A percentile compares a stretch with the other conserved stretches of the same genome.
phyloP scores from a whole-genome alignment of 495 filamentous ascomycete genomes.

The Aspergillus diversus region DNA sequence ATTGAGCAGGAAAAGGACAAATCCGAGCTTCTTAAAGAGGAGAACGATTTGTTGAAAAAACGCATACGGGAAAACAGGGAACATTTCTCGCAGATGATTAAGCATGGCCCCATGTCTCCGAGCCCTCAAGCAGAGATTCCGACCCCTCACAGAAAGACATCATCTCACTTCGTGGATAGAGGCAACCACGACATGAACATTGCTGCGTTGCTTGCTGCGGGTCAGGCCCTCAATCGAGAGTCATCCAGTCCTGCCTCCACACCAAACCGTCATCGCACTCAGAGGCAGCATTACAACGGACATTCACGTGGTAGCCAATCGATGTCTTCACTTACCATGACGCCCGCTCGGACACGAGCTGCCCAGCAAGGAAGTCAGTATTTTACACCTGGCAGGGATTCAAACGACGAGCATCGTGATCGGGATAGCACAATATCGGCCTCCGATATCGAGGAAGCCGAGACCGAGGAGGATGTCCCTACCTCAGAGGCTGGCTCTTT shows the following conservation, averaged over 20 bases:
- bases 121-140: constrained; percentile 48
- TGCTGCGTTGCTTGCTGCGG: constrained; percentile 73
- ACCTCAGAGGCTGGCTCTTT: constrained; percentile 55
- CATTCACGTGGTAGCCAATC: constrained; percentile 74
- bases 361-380: constrained; percentile 50
- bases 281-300: constrained; percentile 51
- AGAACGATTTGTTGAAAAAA: constrained; percentile 73
- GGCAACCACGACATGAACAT: constrained; percentile 49
- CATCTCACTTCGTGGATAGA: constrained; percentile 52
- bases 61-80: constrained; percentile 87
- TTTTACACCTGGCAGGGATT: constrained; percentile 60
- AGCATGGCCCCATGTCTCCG: constrained; percentile 54
- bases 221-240: constrained; percentile 74
- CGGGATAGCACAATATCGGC: constrained; percentile 90
- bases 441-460: constrained; percentile 68
- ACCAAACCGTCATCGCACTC: constrained; percentile 48
- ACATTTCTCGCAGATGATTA: constrained; percentile 72
- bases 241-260: constrained; percentile 70
- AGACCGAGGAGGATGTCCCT: constrained; percentile 58
- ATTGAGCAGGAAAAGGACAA: constrained; percentile 68
- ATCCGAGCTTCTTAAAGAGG: constrained; percentile 57
- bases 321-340: constrained; percentile 79
- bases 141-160: constrained; percentile 49
- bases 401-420: constrained; percentile 59
- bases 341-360: constrained; percentile 58